These are phyloP conservation scores for Lactarius deliciosus DNA, from an alignment of 768 basidiomycete genomes.

Conservation along the genomic window DNA sequence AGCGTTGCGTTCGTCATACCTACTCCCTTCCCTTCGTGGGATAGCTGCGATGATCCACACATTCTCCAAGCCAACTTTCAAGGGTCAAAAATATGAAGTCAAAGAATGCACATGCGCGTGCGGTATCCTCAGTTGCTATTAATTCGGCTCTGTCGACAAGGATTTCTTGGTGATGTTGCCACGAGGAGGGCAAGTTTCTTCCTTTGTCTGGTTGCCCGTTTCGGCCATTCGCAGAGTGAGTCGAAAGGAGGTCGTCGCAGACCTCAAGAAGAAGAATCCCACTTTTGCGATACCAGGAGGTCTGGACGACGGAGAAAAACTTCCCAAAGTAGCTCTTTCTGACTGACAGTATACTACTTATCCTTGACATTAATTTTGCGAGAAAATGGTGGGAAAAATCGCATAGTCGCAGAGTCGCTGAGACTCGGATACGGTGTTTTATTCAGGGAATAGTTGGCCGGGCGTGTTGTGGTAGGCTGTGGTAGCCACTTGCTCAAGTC, in stretches of 20 bases:
- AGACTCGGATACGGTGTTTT: slow-evolving; percentile 5
- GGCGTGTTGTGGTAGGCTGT: background rate
- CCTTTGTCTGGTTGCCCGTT: too few relatives aligned
- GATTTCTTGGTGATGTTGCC: too few relatives aligned
- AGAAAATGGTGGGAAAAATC: background rate
- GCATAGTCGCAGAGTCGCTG: background rate
- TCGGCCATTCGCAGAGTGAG: too few relatives aligned
- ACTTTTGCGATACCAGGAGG: background rate
- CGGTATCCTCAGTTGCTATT: background rate
- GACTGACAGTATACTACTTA: background rate
- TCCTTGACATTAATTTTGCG: background rate
- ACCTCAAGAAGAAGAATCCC: background rate
- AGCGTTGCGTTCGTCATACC: too few relatives aligned
- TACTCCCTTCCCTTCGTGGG: too few relatives aligned
- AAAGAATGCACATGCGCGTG: background rate
- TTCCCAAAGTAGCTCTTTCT: background rate
- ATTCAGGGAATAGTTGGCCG: too few relatives aligned
- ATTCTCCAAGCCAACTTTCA: background rate
- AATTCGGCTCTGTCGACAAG: slow-evolving; percentile 4
- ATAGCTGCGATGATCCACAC: background rate
- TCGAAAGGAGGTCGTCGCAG: background rate
- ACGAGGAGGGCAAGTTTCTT: too few relatives aligned
- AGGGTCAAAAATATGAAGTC: background rate
- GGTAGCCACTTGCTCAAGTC: background rate
- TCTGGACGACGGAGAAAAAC: background rate